Evolutionary conservation across 148 eudicot genomes (phyloP), one percentile per base, ranked within the genome.

Genomic region (Suaeda aralocaspica): DNA sequence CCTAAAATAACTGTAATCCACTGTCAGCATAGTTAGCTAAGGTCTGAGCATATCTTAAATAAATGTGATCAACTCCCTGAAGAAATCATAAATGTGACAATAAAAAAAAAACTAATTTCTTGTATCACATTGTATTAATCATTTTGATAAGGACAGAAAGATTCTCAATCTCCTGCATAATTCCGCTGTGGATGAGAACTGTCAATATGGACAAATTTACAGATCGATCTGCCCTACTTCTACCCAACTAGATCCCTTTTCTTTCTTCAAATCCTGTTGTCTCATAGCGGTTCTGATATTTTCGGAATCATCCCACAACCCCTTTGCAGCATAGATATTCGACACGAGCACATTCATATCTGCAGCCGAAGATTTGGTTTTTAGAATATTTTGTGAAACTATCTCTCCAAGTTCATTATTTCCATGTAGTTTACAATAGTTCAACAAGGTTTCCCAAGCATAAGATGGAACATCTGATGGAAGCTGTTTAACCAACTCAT

Each of bases 181-280:
- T 77, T 86, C 76, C 66, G 72, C 74, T 67, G 68, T 18, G 72
- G 74, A 76, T 81, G 85, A 59, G 79, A 77, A 73, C 66, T 78
- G 56, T 87, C 86, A 64, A 79, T 80, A 66, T 71, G 76, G 24
- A 81, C 63, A 72, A 86, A 84, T 31, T 74, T 78, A 74, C 45
- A 72, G 41, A 82, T 59, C 12, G 68, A 51, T 13, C 86, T 77
- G n/a, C 39, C 76, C 83, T 21, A 81, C 21, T 64, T 85, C 87
- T 57, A 85, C 76, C 86, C 87, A 83, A 73, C 87, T 83, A 60
- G 78, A 77, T 2, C 82, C 86, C 33, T 73, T 64, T 68, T 85
- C 77, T 77, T 85, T 85, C 77, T 77, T 81, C 36, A 76, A 18
- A 49, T 80, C 76, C 57, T 30, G 53, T 25, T 59, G 70, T 50